Base-by-base conservation (phyloP, 305 asterid species). In the Fraxinus sp. region DNA sequence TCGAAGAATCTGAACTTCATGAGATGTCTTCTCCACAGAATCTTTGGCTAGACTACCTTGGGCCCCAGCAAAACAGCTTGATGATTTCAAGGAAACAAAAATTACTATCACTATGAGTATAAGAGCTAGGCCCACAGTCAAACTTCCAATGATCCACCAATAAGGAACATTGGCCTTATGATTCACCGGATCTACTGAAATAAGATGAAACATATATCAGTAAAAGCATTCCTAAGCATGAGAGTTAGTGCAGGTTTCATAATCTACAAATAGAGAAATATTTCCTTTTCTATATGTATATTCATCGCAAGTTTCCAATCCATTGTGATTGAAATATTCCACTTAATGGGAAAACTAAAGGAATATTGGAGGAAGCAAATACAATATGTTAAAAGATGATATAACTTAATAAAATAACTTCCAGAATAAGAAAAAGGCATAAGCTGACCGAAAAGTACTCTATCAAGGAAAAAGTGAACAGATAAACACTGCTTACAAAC, bases 91-190 rank as follows among this genome's bases (percentile, higher is more conserved):
- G 89, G 81, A 88, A 81, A 93, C 86, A 59, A 89, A 89, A 73
- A 91, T 77, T 80, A 91, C 90, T 3, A 88, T 83, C 79, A 89
- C 79, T 62, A 90, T 55, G 77, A 91, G 79, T 73, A 92, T 84
- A 79, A 94, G 90, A 80, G 76, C 89, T 89, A 96, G 90, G 76
- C 97, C 99, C 84, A 86, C 91, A 55, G 90, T 95, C 49, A 94
- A 84, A 52, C 94, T 85, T 81, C 99, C 99, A 24, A 96, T 91
- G 80, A 94, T 96, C 98, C 98, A 96, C 97, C 91, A 89, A 81
- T 90, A 91, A 41, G 95, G 95, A 22, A 89, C 81, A 52, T 82
- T 97, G 82, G 81, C 84, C 85, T 86, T 92, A 83, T 91, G 95
- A 83, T 91, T 85, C 86, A 68, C 87, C 80, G 87, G 85, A 75